Percentiles rank a stretch among this genome's conserved stretches.
phyloP scores from a whole-genome alignment of 1,284 basidiomycete species.

The Exsudoporus floridanus region DNA sequence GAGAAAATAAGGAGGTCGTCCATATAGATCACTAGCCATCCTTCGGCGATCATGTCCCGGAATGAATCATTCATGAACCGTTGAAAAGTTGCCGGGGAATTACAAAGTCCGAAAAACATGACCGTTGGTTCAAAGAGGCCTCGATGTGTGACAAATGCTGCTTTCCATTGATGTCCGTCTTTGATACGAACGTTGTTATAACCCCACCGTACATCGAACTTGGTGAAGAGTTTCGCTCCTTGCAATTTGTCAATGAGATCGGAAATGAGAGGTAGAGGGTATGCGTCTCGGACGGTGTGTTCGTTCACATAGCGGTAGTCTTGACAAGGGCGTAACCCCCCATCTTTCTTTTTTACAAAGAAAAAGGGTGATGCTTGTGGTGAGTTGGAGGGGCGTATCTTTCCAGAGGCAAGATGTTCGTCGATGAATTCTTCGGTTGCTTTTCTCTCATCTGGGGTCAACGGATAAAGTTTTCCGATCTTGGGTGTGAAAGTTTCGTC shows the following conservation, averaged over 20 bases:
- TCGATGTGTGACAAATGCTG: not conserved
- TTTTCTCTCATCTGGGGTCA: no score
- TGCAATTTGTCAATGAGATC: slow-evolving; percentile 30
- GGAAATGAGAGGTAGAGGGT: slow-evolving; percentile 29
- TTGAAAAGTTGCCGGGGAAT: slow-evolving; percentile 22
- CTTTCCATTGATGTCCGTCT: no score
- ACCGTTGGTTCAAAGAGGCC: slow-evolving; percentile 33
- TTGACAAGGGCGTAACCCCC: no score
- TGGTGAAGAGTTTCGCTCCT: slow-evolving; percentile 25
- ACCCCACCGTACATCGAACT: not conserved
- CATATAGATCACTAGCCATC: slow-evolving; percentile 15
- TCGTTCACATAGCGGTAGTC: not conserved
- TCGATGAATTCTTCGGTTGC: not conserved
- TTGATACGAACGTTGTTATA: no score
- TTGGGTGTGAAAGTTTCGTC: no score
- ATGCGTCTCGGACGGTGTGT: not conserved
- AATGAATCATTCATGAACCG: slow-evolving; percentile 19
- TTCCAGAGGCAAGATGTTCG: not conserved
- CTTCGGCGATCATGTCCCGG: slow-evolving; percentile 8
- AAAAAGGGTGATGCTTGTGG: not conserved
- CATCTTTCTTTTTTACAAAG: no score
- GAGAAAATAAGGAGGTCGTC: slow-evolving; percentile 27
- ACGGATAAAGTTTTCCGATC: no score
- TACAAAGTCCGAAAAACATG: slow-evolving; percentile 40
- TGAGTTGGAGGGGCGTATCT: no score